Conservation (phyloP, 176 grass and related monocot species). For the Oryza officinalis region DNA sequence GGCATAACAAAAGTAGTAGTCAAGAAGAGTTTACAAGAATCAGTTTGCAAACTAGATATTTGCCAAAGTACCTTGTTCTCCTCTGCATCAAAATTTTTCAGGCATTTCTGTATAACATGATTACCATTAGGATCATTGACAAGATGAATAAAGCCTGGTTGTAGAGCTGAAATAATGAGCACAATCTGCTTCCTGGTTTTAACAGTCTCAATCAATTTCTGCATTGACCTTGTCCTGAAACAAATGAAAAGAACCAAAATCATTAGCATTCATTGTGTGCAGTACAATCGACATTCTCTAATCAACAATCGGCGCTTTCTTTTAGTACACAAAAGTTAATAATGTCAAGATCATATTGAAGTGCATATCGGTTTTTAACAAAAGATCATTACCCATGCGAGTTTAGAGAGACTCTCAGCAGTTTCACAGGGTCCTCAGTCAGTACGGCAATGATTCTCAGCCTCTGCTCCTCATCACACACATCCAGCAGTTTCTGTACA, state of each 20-base stretch:
- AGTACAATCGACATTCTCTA: conserved; percentile 20
- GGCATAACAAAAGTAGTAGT: neutral
- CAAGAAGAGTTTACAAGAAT: neutral
- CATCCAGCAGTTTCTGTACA: conserved; percentile 75
- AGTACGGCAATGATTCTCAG: conserved; percentile 49
- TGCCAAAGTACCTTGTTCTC: conserved; percentile 74
- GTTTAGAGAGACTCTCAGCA: conserved; percentile 68
- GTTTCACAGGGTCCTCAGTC: conserved; percentile 51
- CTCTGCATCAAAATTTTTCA: conserved; percentile 62
- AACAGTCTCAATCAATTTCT: conserved; percentile 88
- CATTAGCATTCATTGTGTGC: conserved; percentile 15
- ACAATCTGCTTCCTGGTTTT: conserved; percentile 48
- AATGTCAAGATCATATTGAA: conserved; percentile 1
- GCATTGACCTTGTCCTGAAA: conserved; percentile 88
- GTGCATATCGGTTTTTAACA: conserved; percentile 20
- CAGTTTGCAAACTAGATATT: neutral
- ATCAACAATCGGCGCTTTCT: conserved; percentile 14
- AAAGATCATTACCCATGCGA: conserved; percentile 67
- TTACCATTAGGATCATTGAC: conserved; percentile 90
- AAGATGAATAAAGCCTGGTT: conserved; percentile 60
- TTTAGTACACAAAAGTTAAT: neutral
- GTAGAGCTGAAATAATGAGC: conserved; percentile 59
- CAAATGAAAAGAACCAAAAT: conserved; percentile 50
- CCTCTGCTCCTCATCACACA: conserved; percentile 78
- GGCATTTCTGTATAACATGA: conserved; percentile 85